Evolutionary conservation across 257 asterid genomes (phyloP), one percentile per base, ranked within the genome.

Genomic region (Lithospermum erythrorhizon): DNA sequence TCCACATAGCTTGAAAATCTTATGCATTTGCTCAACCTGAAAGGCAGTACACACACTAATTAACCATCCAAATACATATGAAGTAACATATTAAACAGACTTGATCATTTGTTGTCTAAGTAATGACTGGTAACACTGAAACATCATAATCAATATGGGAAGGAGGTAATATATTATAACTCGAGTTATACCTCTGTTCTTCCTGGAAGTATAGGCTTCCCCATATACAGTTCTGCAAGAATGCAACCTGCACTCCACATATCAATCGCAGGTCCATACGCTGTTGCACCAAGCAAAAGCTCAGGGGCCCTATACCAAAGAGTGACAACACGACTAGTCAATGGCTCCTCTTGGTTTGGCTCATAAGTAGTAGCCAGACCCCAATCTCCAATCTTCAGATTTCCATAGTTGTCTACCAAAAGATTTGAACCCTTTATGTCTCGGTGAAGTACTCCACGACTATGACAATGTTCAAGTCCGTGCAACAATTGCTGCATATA

Each of bases 301-400:
- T 91, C 97, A 5, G 98, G 98, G 32, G 98, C 89, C 72, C 97
- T 72, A 66, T 88, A 91, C 98, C 98, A 91, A 14, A 91, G 87
- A 37, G 98, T 91, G 16, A 88, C 98, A 6, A 90, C 98, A 3
- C 95, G 90, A 53, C 97, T 91, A 17, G 98, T 91, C 59, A 91
- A 67, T 23, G 82, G 89, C 66, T 82, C 86, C 67, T 72, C 79
- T 61, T 81, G 88, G 57, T 73, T 75, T 3, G 90, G 86, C 56
- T 76, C 74, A 19, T 75, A 73, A 19, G 66, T 63, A 7, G 84
- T 79, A 22, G 98, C 95, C 79, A 91, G 67, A 45, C 98, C 98
- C 21, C 86, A 84, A 74, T 88, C 98, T 45, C 82, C 96, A 25
- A 91, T 84, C 74, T 79, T 88, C 18, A 88, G 76, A 58, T 72